Evolutionary conservation across 2,329 filamentous ascomycete genomes (phyloP), one percentile per base, ranked within the genome.

Genomic region (Pseudocercospora pini-densiflorae): DNA sequence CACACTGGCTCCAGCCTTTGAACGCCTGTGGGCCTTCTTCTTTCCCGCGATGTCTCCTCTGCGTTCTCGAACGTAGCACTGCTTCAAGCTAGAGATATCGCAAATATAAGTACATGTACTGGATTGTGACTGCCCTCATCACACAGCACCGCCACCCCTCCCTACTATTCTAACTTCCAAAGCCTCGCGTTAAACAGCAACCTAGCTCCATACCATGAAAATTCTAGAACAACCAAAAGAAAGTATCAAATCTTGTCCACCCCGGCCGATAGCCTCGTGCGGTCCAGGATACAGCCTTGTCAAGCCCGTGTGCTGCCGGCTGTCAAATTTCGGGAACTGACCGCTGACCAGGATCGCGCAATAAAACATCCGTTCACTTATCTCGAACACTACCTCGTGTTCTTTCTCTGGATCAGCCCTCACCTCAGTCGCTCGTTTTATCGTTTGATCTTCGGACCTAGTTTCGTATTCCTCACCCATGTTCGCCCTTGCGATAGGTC

Each of bases 291-390:
- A 8, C 10, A 55, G 51, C 51, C 51, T 27, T 24, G 51, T 54
- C 51, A 54, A 29, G 24, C 21, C 12, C 27, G 7, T 55, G 27
- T 55, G 27, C 10, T 24, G 23, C 19, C 19, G 36, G 27, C 16
- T 21, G 16, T 59, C 57, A 59, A 59, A 59, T 59, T 59, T 59
- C 57, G 57, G 57, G 40, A 59, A 40, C 24, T 23, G 53, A 43
- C 40, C 21, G 24, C 21, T 33, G 24, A 54, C 51, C 51, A 54
- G 51, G 51, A 54, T 54, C 51, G 31, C 9, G 51, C 51, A 54
- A 29, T 9, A 12, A 53, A 16, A 31, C 29, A 7, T 9, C 29
- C 29, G 3, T 31, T 45, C 43, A 45, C 43, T 21, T 21, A n/a
- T 45, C 43, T 19, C 23, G n/a, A 51, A 21, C 47, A 21, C 21